phyloP scores from a whole-genome alignment of 169 alveolate genomes.

The Eimeria praecox region DNA sequence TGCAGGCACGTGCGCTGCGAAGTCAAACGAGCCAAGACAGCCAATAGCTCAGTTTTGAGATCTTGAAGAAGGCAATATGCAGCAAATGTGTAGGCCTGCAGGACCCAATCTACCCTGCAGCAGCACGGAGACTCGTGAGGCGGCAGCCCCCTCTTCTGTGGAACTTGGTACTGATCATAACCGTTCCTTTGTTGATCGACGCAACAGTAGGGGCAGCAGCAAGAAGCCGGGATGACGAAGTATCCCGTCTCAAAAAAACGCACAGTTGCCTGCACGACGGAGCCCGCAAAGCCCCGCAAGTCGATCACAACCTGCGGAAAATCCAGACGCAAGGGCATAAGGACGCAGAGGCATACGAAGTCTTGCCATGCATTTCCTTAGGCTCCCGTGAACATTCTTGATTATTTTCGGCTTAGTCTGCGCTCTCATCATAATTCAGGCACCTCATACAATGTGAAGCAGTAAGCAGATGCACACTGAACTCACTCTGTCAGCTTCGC shows the following conservation, averaged over 20 bases:
- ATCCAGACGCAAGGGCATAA: not conserved
- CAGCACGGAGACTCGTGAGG: conserved; percentile 56
- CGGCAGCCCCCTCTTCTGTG: conserved; percentile 37
- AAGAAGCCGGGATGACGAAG: conserved; percentile 46
- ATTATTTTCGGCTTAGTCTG: not conserved
- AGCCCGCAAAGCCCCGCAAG: conserved; percentile 66
- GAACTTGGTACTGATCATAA: not conserved
- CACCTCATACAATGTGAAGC: not conserved
- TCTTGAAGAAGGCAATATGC: conserved; percentile 61
- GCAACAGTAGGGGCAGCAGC: conserved; percentile 58
- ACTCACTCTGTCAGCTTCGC: conserved; percentile 38
- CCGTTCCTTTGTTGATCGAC: not conserved
- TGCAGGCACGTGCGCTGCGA: conserved; percentile 68
- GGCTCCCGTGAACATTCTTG: not conserved
- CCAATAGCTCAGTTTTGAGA: conserved; percentile 25
- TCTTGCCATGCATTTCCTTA: not conserved
- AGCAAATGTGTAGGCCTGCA: conserved; percentile 71
- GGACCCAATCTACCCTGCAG: conserved; percentile 70
- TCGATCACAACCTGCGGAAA: conserved; percentile 53
- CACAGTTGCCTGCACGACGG: conserved; percentile 69
- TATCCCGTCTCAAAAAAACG: conserved; percentile 47
- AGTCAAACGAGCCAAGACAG: conserved; percentile 54
- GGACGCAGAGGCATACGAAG: not conserved
- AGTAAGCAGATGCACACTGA: not conserved
- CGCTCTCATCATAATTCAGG: not conserved